These are phyloP conservation scores for Mycena citricolor DNA, from an alignment of 1,284 basidiomycete genomes.

Conservation along the genomic window DNA sequence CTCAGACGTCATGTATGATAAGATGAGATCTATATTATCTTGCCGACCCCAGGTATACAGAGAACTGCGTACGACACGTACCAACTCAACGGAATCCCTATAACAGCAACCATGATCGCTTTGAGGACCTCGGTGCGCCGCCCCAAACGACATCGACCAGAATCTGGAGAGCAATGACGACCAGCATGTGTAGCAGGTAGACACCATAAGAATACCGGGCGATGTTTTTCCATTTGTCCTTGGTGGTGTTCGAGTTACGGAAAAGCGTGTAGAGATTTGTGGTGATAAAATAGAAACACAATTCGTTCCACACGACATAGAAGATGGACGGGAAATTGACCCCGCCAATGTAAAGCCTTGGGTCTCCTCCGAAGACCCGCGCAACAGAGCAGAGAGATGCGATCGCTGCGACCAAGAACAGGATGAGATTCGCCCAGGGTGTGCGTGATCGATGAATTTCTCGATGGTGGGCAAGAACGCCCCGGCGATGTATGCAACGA, in stretches of 20 bases:
- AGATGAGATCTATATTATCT: conserved; percentile 14
- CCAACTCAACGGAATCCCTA: conserved; percentile 12
- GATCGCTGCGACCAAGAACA: conserved; percentile 8
- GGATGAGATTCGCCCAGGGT: conserved; percentile 10
- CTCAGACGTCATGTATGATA: too few species aligned
- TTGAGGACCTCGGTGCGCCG: not conserved
- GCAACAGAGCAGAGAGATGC: conserved; percentile 11
- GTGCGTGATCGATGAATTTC: conserved; percentile 1
- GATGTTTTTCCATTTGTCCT: not conserved
- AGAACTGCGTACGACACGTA: conserved; percentile 6
- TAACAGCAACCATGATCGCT: not conserved
- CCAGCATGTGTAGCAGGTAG: not conserved
- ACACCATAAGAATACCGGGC: conserved; percentile 3
- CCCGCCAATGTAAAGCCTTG: not conserved
- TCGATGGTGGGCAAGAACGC: not conserved
- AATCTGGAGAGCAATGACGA: conserved; percentile 2
- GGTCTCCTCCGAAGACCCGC: too few species aligned
- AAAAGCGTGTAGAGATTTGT: not conserved
- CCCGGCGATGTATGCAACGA: not conserved
- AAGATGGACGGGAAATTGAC: not conserved
- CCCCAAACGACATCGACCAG: not conserved
- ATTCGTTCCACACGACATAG: not conserved
- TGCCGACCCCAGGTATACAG: conserved; percentile 12
- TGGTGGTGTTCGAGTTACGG: not conserved
- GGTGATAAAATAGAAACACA: conserved; percentile 4